Evolutionary conservation across 2,329 filamentous ascomycete genomes (phyloP), one percentile per base, ranked within the genome.

Genomic region (Pseudogymnoascus sp.): DNA sequence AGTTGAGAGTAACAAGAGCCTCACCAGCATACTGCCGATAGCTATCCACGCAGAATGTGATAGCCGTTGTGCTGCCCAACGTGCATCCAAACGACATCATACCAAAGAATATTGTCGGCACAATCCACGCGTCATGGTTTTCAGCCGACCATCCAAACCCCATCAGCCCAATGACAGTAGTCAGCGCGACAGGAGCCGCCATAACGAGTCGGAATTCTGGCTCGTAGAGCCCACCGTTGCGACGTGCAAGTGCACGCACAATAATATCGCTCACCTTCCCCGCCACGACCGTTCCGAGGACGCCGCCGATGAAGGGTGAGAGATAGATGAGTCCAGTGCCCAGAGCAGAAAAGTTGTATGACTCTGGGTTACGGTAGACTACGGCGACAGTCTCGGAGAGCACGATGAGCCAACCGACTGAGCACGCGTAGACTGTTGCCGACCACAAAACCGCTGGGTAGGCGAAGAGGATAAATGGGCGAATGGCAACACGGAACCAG

Each of bases 1-100:
- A 94, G 70, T 97, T 97, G 66, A 97, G 78, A 18, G 93, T 97
- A 12, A 97, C 94, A 34, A 97, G 80, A 2, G 93, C 92, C 74
- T 97, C 93, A 18, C 91, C 92, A 0, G 93, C 93, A 73, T 96
- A 97, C 69, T 95, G 88, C 9, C 92, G 82, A 74, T 97, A 97
- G 65, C 87, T 91, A 74, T 97, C 93, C 6, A 97, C 91, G 60
- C 89, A 91, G 69, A 96, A 97, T 0, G 93, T 97, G 69, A 97
- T 96, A 18, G 90, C 81, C 0, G 92, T 97, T 0, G 93, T 97
- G 28, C 88, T 91, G 0, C 91, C 93, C 1, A 97, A 79, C 2
- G 89, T 89, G 74, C 93, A 97, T 1, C 93, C 94, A 70, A 97
- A 97, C 0, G 90, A 94, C 32, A 96, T 86, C 57, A 97, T 73